Conservation (phyloP, 2,329 filamentous ascomycete genomes). For the Aspergillus hortae region DNA sequence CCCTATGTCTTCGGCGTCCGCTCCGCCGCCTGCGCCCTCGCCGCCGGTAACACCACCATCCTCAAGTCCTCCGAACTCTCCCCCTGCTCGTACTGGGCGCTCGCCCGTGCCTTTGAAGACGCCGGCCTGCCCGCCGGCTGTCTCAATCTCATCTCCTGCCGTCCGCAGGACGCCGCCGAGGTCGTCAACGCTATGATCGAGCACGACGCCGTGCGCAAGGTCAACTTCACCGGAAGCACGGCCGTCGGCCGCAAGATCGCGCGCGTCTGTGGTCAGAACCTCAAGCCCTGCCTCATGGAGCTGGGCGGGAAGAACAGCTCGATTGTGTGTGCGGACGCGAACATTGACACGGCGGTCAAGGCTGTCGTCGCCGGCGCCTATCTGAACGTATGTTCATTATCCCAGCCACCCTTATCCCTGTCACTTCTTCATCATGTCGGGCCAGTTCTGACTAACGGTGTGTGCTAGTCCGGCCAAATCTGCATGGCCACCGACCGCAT, state of each 20-base stretch:
- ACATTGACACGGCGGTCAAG: conserved; percentile 60
- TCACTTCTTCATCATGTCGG: neutral
- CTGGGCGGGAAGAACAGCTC: conserved; percentile 77
- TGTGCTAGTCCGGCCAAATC: conserved; percentile 63
- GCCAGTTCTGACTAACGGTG: conserved; percentile 2
- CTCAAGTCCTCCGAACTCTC: conserved; percentile 67
- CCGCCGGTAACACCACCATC: conserved; percentile 68
- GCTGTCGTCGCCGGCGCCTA: conserved; percentile 32
- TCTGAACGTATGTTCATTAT: conserved; percentile 24
- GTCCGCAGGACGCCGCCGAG: conserved; percentile 58
- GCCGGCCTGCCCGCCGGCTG: conserved; percentile 72
- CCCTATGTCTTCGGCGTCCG: conserved; percentile 49
- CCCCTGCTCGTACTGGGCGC: conserved; percentile 59
- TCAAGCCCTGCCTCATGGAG: conserved; percentile 77
- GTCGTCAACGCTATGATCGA: conserved; percentile 66
- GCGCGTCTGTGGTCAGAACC: conserved; percentile 60
- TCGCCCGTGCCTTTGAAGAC: conserved; percentile 61
- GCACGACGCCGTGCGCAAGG: conserved; percentile 63
- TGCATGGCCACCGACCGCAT: conserved; percentile 81
- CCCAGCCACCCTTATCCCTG: neutral
- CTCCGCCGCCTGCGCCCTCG: conserved; percentile 59
- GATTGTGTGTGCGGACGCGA: conserved; percentile 74
- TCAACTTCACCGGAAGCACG: conserved; percentile 73
- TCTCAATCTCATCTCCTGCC: conserved; percentile 67
- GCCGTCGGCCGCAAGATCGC: conserved; percentile 67